Percentiles rank a stretch among this genome's conserved stretches.
Evolutionary conservation across 257 asterid species (phyloP).

Genomic region (Solanum raphanifolium): DNA sequence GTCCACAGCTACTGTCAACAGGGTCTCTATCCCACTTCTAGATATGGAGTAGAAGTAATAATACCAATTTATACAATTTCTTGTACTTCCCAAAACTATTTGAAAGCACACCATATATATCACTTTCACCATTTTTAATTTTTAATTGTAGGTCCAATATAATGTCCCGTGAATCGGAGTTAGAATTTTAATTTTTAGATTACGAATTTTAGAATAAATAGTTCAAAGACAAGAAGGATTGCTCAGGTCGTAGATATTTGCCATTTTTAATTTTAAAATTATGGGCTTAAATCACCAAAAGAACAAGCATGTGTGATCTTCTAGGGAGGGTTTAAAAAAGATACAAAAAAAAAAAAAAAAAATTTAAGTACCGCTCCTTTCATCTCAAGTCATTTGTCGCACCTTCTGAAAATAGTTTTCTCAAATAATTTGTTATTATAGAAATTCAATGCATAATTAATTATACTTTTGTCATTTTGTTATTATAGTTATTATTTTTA

Average conservation of each 20-base stretch:
- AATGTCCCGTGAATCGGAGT: too few species aligned
- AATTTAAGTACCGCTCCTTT: background rate
- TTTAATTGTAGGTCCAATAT: too few species aligned
- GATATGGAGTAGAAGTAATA: background rate
- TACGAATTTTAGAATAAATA: background rate
- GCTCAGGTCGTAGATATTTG: background rate
- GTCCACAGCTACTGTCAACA: background rate
- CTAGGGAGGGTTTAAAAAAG: background rate
- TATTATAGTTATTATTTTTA: background rate
- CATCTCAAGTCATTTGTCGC: background rate
- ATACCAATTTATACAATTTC: background rate
- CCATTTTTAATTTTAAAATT: background rate
- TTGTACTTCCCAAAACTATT: background rate
- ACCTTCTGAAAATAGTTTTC: background rate
- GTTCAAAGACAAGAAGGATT: background rate
- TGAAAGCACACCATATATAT: background rate
- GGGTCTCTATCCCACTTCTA: background rate
- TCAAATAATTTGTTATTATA: background rate
- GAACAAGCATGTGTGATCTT: background rate
- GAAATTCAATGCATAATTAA: background rate
- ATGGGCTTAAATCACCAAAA: background rate
- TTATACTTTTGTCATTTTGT: background rate
- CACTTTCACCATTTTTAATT: background rate
- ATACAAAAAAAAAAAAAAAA: background rate
- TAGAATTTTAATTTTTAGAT: too few species aligned